Evolutionary conservation across 208 protist genomes (phyloP).

Genomic region (Acanthamoeba royreba): DNA sequence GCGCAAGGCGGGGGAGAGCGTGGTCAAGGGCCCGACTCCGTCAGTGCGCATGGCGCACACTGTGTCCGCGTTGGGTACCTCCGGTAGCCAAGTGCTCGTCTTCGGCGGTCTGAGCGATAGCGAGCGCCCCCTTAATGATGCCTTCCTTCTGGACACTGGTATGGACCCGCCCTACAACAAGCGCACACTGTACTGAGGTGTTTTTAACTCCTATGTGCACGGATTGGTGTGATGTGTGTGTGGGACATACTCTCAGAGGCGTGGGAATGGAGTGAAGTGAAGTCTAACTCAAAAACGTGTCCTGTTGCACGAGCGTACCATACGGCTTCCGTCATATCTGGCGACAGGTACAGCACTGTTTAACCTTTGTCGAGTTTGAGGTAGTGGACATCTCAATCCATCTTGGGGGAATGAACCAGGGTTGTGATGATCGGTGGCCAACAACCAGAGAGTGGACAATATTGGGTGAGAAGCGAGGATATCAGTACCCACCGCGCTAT

Average conservation of each 20-base stretch:
- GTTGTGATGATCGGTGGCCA: neutral
- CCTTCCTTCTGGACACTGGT: neutral
- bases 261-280: neutral
- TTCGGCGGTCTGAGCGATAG: neutral
- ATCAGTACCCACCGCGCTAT: no score
- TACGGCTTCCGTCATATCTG: neutral
- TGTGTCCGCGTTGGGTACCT: neutral
- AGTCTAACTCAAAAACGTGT: neutral
- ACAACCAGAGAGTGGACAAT: neutral
- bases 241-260: neutral
- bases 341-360: neutral
- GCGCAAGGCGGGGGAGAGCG: neutral
- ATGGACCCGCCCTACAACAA: neutral
- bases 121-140: neutral
- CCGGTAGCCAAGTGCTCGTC: neutral
- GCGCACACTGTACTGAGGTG: neutral
- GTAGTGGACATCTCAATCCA: neutral
- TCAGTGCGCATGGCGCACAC: neutral
- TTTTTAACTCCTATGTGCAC: no score
- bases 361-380: neutral
- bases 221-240: neutral
- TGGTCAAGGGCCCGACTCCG: neutral
- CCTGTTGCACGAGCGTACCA: neutral
- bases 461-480: no score
- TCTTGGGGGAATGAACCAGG: neutral